These are phyloP conservation scores for Euryodendron excelsum DNA, from an alignment of 148 eudicot species.

Conservation along the genomic window DNA sequence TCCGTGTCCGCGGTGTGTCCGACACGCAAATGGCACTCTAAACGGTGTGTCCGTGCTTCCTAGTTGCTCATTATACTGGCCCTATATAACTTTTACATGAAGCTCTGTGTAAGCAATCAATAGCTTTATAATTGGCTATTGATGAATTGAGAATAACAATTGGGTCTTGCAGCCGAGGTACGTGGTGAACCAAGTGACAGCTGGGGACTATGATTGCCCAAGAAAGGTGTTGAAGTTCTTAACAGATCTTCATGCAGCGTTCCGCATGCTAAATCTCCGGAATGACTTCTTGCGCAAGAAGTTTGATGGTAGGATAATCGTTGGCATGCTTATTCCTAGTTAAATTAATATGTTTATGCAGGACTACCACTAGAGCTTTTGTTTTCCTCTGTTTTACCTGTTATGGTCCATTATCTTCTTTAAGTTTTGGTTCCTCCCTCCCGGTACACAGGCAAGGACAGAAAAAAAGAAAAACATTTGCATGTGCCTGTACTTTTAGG, in stretches of 20 bases:
- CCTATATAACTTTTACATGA: background rate
- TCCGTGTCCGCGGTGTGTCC: too few species aligned
- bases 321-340: background rate
- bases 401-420: background rate
- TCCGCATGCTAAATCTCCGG: slow-evolving; percentile 95
- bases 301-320: slow-evolving; percentile 68
- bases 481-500: background rate
- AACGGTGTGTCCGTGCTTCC: too few species aligned
- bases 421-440: background rate
- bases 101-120: background rate
- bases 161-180: slow-evolving; percentile 84
- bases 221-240: slow-evolving; percentile 78
- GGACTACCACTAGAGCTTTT: background rate
- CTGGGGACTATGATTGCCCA: slow-evolving; percentile 96
- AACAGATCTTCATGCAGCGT: slow-evolving; percentile 93
- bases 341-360: background rate
- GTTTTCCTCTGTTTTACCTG: background rate
- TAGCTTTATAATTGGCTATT: background rate
- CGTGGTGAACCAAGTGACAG: slow-evolving; percentile 92
- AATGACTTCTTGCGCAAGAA: slow-evolving; percentile 94
- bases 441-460: background rate
- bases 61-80: background rate
- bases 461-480: background rate
- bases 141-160: background rate
- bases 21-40: too few species aligned